Conservation (phyloP, 73 alveolate species). For the Tetrahymena malaccensis region DNA sequence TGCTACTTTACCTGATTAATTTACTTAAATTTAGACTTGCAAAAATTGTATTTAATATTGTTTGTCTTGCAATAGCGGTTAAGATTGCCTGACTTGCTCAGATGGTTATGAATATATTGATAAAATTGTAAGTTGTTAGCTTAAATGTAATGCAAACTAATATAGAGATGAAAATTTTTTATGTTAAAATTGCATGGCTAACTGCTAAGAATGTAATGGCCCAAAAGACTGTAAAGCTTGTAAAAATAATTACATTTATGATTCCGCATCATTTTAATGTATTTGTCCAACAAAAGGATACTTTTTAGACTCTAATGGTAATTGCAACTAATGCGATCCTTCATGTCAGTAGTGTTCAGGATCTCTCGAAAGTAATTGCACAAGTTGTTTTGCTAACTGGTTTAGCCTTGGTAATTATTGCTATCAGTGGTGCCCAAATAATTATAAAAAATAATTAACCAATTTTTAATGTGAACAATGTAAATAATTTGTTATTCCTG, state of each 20-base stretch:
- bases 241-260: too few relatives aligned
- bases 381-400: neutral
- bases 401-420: neutral
- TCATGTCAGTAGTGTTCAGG: too few relatives aligned
- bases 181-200: neutral
- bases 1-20: too few relatives aligned
- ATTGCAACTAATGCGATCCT: too few relatives aligned
- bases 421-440: neutral
- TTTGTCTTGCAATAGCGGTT: neutral
- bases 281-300: too few relatives aligned
- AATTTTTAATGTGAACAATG: neutral
- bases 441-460: too few relatives aligned
- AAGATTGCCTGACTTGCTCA: neutral
- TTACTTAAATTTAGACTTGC: neutral
- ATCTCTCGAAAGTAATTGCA: too few relatives aligned
- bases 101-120: too few relatives aligned
- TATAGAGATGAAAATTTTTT: neutral
- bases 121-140: neutral
- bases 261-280: too few relatives aligned
- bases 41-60: neutral
- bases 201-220: neutral
- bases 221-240: neutral
- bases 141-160: neutral
- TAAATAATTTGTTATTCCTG: neutral
- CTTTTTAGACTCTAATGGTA: too few relatives aligned